Conservation (phyloP, 177 flowering plant species). For the Tripterygium wilfordii region DNA sequence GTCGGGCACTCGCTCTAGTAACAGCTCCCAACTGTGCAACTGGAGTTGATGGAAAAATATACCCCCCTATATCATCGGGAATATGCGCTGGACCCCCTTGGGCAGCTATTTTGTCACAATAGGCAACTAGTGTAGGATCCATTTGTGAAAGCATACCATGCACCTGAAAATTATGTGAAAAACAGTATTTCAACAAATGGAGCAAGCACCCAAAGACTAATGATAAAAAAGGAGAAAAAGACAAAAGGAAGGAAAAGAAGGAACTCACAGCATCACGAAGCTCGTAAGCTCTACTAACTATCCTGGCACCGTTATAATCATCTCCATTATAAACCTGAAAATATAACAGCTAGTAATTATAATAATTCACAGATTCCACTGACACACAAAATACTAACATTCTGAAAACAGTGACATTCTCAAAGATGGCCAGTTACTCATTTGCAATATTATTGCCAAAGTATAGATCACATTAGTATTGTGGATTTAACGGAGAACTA, state of each 20-base stretch:
- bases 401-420: no score
- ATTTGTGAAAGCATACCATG: conserved; percentile 98
- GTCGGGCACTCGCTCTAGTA: conserved; percentile 91
- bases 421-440: no score
- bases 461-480: no score
- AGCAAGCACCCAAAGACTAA: neutral
- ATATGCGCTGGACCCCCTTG: conserved; percentile 77
- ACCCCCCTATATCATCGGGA: conserved; percentile 57
- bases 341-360: no score
- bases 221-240: neutral
- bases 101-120: conserved; percentile 90
- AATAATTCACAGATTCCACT: no score
- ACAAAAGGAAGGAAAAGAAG: neutral
- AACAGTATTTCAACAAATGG: neutral
- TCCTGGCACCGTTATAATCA: conserved; percentile 94
- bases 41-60: conserved; percentile 43
- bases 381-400: no score
- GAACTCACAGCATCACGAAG: conserved; percentile 88
- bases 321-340: conserved; percentile 92
- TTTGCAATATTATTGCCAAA: no score
- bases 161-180: conserved; percentile 43
- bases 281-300: conserved; percentile 93
- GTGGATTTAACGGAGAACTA: no score
- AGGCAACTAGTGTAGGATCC: conserved; percentile 89
- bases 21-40: conserved; percentile 61